Conservation (phyloP, 2,329 filamentous ascomycete genomes). For the Penicillium sp. region DNA sequence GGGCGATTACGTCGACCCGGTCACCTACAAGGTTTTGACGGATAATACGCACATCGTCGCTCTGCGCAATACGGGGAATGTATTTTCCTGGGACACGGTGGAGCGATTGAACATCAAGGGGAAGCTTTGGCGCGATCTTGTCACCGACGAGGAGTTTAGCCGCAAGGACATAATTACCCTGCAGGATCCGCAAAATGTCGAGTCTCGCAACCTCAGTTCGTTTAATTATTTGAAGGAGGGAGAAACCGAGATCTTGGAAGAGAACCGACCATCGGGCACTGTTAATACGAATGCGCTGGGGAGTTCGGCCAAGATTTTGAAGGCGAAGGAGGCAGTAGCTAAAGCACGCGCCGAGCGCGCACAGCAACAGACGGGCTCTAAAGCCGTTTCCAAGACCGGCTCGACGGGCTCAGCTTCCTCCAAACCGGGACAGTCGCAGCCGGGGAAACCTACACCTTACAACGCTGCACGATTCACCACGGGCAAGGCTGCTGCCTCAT, state of each 20-base stretch:
- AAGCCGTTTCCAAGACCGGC: slow-evolving; percentile 24
- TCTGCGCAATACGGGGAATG: slow-evolving; percentile 79
- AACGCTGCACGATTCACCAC: slow-evolving; percentile 90
- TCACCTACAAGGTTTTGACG: slow-evolving; percentile 95
- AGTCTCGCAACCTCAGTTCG: slow-evolving; percentile 71
- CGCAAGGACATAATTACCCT: slow-evolving; percentile 91
- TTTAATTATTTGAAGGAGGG: slow-evolving; percentile 90
- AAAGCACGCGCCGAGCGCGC: slow-evolving; percentile 73
- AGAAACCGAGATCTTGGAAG: slow-evolving; percentile 60
- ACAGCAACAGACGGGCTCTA: slow-evolving; percentile 48
- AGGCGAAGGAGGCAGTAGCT: slow-evolving; percentile 89
- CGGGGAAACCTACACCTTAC: slow-evolving; percentile 52
- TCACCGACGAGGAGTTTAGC: slow-evolving; percentile 80
- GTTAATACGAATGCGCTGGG: slow-evolving; percentile 80
- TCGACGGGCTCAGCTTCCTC: slow-evolving; percentile 5
- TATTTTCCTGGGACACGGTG: slow-evolving; percentile 93
- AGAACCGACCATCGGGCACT: slow-evolving; percentile 57
- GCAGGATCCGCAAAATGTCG: slow-evolving; percentile 89
- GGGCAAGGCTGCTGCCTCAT: slow-evolving; percentile 83
- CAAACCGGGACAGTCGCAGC: slow-evolving; percentile 24
- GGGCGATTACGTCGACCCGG: slow-evolving; percentile 87
- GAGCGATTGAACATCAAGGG: slow-evolving; percentile 93
- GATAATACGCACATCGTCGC: slow-evolving; percentile 97
- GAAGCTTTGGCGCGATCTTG: slow-evolving; percentile 89
- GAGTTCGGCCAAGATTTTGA: slow-evolving; percentile 73